Evolutionary conservation across 352 stramenopile genomes (phyloP), one percentile per base, ranked within the genome.

Genomic region (Halophytophthora batemanensis): DNA sequence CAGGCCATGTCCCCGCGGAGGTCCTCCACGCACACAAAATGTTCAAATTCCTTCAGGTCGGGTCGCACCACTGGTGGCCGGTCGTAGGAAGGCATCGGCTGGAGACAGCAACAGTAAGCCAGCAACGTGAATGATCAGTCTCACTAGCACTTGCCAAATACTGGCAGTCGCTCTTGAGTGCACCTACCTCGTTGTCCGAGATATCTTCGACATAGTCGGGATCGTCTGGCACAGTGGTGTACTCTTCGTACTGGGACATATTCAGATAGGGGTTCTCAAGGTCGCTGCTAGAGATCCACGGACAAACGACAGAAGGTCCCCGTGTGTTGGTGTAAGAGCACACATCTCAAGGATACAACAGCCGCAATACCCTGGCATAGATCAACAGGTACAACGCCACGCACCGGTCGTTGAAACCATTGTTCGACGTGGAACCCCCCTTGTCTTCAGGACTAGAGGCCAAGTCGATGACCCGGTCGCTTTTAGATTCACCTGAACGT

Each of bases 21-120:
- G 42, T 90, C 79, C 48, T 86, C 79, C 25, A 90, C 77, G 25
- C 64, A 78, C 31, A 86, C 45, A 45, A 87, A 87, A 38, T 87
- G 67, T 36, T 86, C 47, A 29, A 89, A 86, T 19, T 85, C 71
- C 44, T 61, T 61, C 21, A 89, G 50, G 8, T 89, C 73, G 5
- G 69, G 43, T 33, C 71, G 64, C 13, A 71, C 51, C 41, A 22
- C 66, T 23, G 38, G 36, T 44, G 63, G 50, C 1, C 41, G 48
- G 29, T 51, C 68, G n/a, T 42, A 63, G 0, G 56, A 51, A 4
- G 56, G 47, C 35, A 57, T 51, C 11, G 37, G 25, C 10, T 41
- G 17, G 37, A 61, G 41, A n/a, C 42, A 37, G 2, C 33, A 17
- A 17, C 33, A 38, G 10, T 38, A 37, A 40, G 4, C 43, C 31